phyloP scores from a whole-genome alignment of 345 rosid species.

The Salix udensis region DNA sequence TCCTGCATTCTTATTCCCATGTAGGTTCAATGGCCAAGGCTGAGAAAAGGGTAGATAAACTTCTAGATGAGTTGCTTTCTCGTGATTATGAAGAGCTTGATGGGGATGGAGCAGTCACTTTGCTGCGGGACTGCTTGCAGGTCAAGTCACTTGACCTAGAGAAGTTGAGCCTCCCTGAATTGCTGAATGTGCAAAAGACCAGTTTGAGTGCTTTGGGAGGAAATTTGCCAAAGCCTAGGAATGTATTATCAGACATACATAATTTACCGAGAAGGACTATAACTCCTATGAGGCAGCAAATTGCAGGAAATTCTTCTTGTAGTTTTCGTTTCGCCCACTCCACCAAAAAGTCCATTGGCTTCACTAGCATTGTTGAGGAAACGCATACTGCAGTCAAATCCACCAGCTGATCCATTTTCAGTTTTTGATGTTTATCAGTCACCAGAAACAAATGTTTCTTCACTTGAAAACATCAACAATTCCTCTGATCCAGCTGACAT shows the following conservation, averaged over 20 bases:
- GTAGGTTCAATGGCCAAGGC: constrained; percentile 42
- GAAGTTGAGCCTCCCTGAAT: constrained; percentile 53
- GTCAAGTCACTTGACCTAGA: constrained; percentile 48
- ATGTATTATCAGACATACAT: constrained; percentile 46
- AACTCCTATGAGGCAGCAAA: constrained; percentile 33
- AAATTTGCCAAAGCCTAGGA: constrained; percentile 40
- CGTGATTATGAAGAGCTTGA: constrained; percentile 46
- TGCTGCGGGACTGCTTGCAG: constrained; percentile 57
- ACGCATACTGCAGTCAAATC: constrained; percentile 30
- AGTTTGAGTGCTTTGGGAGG: constrained; percentile 44
- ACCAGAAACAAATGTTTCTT: constrained; percentile 26
- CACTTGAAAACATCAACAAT: constrained; percentile 12
- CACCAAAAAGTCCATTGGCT: constrained; percentile 44
- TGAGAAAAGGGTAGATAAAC: constrained; percentile 37
- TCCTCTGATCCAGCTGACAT: constrained; percentile 33
- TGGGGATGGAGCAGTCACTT: constrained; percentile 50
- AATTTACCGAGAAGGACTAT: constrained; percentile 38
- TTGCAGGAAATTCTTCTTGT: constrained; percentile 28
- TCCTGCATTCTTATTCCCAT: constrained; percentile 8
- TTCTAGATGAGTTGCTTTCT: constrained; percentile 57
- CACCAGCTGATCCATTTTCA: constrained; percentile 46
- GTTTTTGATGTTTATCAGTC: constrained; percentile 31
- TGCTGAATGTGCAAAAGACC: constrained; percentile 42
- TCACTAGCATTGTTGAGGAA: constrained; percentile 36
- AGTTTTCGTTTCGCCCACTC: constrained; percentile 40